These are phyloP conservation scores for Yamadazyma insecticola DNA, from an alignment of 805 yeast genomes.

Conservation along the genomic window DNA sequence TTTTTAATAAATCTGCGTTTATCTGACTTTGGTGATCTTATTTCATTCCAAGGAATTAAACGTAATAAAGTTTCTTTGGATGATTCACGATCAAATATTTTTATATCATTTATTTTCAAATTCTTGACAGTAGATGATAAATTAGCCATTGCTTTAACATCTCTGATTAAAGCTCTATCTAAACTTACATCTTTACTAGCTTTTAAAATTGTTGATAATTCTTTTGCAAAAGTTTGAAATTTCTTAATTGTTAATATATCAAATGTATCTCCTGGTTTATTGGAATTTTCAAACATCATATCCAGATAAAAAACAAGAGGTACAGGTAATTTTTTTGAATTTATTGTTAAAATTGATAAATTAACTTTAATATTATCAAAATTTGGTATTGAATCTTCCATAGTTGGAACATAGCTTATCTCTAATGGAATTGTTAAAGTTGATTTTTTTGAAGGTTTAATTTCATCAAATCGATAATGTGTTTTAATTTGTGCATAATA, in stretches of 20 bases:
- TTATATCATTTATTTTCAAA: constrained; percentile 16
- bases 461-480: constrained; percentile 4
- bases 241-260: constrained; percentile 26
- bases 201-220: constrained; percentile 20
- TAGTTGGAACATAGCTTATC: constrained; percentile 19
- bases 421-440: constrained; percentile 6
- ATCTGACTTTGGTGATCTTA: background rate
- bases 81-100: constrained; percentile 1
- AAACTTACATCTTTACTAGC: constrained; percentile 21
- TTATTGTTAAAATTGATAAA: constrained; percentile 24
- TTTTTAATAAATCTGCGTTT: constrained; percentile 3
- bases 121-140: constrained; percentile 23
- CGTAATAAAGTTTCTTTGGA: constrained; percentile 1
- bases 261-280: constrained; percentile 24
- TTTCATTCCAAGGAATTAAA: constrained; percentile 4
- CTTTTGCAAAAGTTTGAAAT: constrained; percentile 27
- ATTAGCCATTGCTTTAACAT: constrained; percentile 29
- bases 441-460: constrained; percentile 1
- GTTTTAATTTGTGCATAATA: constrained; percentile 14
- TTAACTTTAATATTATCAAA: constrained; percentile 25
- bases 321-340: constrained; percentile 27
- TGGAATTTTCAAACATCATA: constrained; percentile 28
- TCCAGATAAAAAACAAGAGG: constrained; percentile 34
- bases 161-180: constrained; percentile 21
- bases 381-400: constrained; percentile 15